Evolutionary conservation across 441 rosid genomes (phyloP).

Genomic region (Populus hybrid): DNA sequence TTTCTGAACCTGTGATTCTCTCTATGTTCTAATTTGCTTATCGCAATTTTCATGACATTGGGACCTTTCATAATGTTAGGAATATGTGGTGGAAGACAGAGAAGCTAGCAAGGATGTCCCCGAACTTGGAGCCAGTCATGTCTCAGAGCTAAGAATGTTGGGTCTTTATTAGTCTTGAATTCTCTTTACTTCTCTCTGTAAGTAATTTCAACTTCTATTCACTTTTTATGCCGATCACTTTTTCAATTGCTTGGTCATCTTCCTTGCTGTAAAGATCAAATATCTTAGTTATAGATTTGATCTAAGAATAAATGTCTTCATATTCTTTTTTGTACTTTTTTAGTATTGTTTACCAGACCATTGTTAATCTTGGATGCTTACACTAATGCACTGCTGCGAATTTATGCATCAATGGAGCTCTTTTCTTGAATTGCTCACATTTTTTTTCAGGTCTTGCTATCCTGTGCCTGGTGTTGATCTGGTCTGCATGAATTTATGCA

Average conservation of each 20-base stretch:
- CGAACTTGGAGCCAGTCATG: slow-evolving; percentile 84
- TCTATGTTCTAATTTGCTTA: background rate
- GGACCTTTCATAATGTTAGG: slow-evolving; percentile 43
- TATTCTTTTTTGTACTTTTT: background rate
- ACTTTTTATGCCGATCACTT: background rate
- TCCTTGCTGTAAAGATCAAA: background rate
- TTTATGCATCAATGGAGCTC: background rate
- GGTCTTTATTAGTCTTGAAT: slow-evolving; percentile 64
- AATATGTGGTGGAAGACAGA: slow-evolving; percentile 89
- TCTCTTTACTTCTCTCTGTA: slow-evolving; percentile 20
- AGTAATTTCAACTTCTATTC: slow-evolving; percentile 15
- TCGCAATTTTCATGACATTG: background rate
- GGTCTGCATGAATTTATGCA: background rate
- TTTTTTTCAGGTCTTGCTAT: slow-evolving; percentile 5
- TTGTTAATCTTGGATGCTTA: background rate
- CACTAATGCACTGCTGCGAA: background rate
- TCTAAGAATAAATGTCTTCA: background rate
- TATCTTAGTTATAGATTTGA: background rate
- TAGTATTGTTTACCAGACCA: background rate
- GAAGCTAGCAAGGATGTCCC: slow-evolving; percentile 66
- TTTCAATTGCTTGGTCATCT: background rate
- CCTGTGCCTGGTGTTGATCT: background rate
- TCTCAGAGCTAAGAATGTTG: slow-evolving; percentile 88
- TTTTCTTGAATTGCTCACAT: background rate
- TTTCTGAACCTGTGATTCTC: background rate